Evolutionary conservation across 1,284 basidiomycete genomes (phyloP), one percentile per base, ranked within the genome.

Genomic region (Apiotrichum gamsii): DNA sequence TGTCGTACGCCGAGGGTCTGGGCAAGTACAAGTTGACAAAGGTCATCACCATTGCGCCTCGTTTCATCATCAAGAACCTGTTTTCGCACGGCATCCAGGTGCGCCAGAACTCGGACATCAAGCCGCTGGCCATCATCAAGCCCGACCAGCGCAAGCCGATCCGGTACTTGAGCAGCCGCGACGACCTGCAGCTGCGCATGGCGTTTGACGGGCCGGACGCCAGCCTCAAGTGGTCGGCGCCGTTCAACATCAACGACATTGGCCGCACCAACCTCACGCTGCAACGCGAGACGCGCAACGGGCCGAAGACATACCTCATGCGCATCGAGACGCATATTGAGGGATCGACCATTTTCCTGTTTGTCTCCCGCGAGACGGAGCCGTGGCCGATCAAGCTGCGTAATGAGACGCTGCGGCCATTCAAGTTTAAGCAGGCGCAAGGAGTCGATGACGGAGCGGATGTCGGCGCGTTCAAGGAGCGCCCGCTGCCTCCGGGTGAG

Each of bases 11-110:
- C 18, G 93, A 96, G 68, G 94, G 94, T 4, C 74, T 86, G 21
- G 95, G 95, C 39, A 95, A 93, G 77, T 98, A 97, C 74, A 96
- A 97, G 69, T 75, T 98, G 39, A 86, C 85, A 23, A 97, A 97
- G 74, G 87, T 97, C 54, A 84, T 98, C 62, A 95, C 89, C 1
- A 75, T 98, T 32, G 78, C 86, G 6, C 95, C 95, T 13, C 82
- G 94, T 23, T 98, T 94, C 76, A 75, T 97, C 53, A 74, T 98
- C 62, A 86, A 85, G 70, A 99, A 97, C 73, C 78, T 82, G 55
- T 79, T 90, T 29, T 62, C 74, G 5, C 80, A 82, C 46, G 61
- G 82, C 1, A 77, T 99, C 35, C 81, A 82, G 39, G 83, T 94
- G 71, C 82, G 95, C 24, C 90, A 97, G 69, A 84, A 90, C 59